Evolutionary conservation across 2,329 filamentous ascomycete species (phyloP).

Genomic region (Stachybotrys chartarum): DNA sequence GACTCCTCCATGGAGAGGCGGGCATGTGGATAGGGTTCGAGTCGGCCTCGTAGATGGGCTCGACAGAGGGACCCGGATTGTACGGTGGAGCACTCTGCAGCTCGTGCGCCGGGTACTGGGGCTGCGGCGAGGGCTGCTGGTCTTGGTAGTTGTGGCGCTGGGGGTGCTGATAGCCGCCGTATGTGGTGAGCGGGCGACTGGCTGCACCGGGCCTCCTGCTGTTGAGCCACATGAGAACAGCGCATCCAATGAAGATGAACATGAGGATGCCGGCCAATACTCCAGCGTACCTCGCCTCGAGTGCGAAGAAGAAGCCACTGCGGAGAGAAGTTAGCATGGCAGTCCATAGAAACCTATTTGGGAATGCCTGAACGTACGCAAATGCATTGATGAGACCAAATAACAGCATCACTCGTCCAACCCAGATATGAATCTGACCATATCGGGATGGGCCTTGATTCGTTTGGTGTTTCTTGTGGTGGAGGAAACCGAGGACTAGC

Average conservation of each 20-base stretch:
- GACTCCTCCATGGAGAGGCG: slow-evolving; percentile 19
- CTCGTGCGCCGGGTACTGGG: background rate
- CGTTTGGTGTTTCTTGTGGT: slow-evolving; percentile 46
- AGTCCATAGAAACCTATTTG: background rate
- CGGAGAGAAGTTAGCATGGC: slow-evolving; percentile 3
- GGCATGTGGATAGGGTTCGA: slow-evolving; percentile 19
- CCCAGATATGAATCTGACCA: slow-evolving; percentile 47
- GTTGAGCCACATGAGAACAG: slow-evolving; percentile 24
- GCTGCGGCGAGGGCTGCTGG: slow-evolving; percentile 13
- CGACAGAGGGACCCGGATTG: background rate
- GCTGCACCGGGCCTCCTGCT: background rate
- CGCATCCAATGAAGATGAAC: slow-evolving; percentile 28
- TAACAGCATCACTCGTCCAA: slow-evolving; percentile 46
- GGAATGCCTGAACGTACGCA: slow-evolving; percentile 31
- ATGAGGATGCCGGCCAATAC: slow-evolving; percentile 41
- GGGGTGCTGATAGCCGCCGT: slow-evolving; percentile 11
- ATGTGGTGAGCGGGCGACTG: background rate
- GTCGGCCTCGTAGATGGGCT: slow-evolving; percentile 18
- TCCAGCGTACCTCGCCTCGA: slow-evolving; percentile 37
- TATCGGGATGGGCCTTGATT: slow-evolving; percentile 42
- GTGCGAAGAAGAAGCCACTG: slow-evolving; percentile 51
- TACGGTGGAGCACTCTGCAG: background rate
- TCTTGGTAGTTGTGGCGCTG: slow-evolving; percentile 12
- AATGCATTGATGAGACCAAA: slow-evolving; percentile 51
- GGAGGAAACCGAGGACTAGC: slow-evolving; percentile 45